Base-by-base conservation (phyloP, 176 grass and related monocot species). In the Panicum miliaceum region DNA sequence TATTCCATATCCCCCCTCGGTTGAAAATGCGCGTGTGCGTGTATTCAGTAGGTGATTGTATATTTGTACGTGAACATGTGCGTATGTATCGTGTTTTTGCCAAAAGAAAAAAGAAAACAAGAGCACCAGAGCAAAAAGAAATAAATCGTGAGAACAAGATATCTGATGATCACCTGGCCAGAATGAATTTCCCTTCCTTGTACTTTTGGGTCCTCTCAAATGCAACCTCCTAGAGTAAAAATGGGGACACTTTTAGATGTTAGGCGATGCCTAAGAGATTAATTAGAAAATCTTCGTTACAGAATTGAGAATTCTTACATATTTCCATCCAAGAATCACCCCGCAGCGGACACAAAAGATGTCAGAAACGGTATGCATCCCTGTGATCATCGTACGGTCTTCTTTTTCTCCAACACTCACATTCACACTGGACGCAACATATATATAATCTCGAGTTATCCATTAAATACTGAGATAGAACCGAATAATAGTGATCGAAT, bases 301-400 rank as follows among this genome's bases (percentile, higher is more conserved):
- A 12, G 20, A 76, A 37, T 68, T 68, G 19, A 12, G 20, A 76
- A 37, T 68, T 68, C 90, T 91, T 90, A 98, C 96, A 69, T 95
- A 98, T 98, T 98, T 98, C 96, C 96, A 98, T 78, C 96, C 96
- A 88, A 98, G 83, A 85, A 80, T 87, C n/a, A 80, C 84, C 48
- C 89, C 89, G 62, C 93, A 98, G 71, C 96, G 83, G 88, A 88
- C 87, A 89, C 96, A 98, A 73, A 95, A 95, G 38, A 98, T 92
- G 72, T 93, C 91, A 60, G 75, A 93, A 82, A 98, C 64, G 18
- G 85, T 95, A 83, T 93, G 89, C 96, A 93, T 35, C 53, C 96
- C 93, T 35, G 96, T 93, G 0, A 90, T 81, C 93, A 95, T 78
- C 85, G 87, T 47, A n/a, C 91, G 87, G 9, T 98, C 96, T 81